phyloP scores from a whole-genome alignment of 768 basidiomycete genomes.

The Pulveroboletus sp. region DNA sequence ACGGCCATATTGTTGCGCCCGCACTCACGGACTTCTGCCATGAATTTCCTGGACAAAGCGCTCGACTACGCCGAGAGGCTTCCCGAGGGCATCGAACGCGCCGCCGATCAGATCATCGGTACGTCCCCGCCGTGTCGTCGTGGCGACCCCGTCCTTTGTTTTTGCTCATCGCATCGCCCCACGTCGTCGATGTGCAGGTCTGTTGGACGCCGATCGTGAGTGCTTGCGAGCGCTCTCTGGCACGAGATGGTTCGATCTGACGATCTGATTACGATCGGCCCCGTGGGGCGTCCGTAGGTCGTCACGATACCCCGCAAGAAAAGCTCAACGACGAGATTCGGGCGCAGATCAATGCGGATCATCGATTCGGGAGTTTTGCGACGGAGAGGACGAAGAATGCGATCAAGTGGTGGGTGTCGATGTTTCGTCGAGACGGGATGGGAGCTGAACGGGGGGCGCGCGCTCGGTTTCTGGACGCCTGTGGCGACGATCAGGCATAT shows the following conservation, averaged over 20 bases:
- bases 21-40: slow-evolving; percentile 15
- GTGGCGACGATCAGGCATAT: slow-evolving; percentile 54
- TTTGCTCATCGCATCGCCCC: slow-evolving; percentile 3
- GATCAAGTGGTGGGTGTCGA: slow-evolving; percentile 68
- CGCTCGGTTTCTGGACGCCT: too few species aligned
- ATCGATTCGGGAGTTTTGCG: slow-evolving; percentile 88
- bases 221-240: background rate
- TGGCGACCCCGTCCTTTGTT: too few species aligned
- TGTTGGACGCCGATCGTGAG: slow-evolving; percentile 35
- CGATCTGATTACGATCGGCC: background rate
- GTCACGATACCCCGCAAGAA: slow-evolving; percentile 77
- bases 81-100: slow-evolving; percentile 36
- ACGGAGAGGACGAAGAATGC: slow-evolving; percentile 60
- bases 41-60: slow-evolving; percentile 41
- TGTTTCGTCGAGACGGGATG: too few species aligned
- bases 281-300: slow-evolving; percentile 30
- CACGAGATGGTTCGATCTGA: background rate
- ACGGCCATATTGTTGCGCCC: too few species aligned
- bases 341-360: slow-evolving; percentile 67
- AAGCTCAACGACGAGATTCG: slow-evolving; percentile 66
- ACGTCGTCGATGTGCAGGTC: slow-evolving; percentile 20
- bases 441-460: too few species aligned
- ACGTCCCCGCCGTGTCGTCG: background rate
- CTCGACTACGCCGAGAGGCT: slow-evolving; percentile 33
- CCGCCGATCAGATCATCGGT: slow-evolving; percentile 37